Evolutionary conservation across 768 basidiomycete species (phyloP).

Genomic region (Naematelia aurantialba): DNA sequence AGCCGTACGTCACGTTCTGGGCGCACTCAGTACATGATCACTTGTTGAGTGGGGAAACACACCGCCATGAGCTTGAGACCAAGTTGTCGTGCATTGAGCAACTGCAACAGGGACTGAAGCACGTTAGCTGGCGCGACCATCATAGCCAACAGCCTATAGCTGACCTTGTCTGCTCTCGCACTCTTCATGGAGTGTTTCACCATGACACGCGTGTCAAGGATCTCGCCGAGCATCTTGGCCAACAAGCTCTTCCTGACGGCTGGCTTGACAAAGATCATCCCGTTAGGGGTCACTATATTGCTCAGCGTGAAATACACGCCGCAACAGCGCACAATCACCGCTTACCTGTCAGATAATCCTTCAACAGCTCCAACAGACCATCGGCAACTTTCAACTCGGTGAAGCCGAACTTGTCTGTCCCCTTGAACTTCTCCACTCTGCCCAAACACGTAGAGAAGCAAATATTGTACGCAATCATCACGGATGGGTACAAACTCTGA

Average conservation of each 20-base stretch:
- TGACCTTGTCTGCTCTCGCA: conserved; percentile 68
- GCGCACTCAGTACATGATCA: conserved; percentile 1
- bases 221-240: conserved; percentile 83
- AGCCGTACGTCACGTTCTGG: conserved; percentile 72
- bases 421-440: conserved; percentile 78
- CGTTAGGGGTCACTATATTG: conserved; percentile 80
- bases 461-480: conserved; percentile 99
- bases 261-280: conserved; percentile 86
- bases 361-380: conserved; percentile 65
- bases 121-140: not conserved
- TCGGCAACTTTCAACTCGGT: conserved; percentile 64
- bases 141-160: conserved; percentile 2
- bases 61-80: conserved; percentile 83
- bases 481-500: conserved; percentile 89
- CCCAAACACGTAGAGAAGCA: conserved; percentile 84
- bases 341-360: conserved; percentile 73
- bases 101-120: conserved; percentile 64
- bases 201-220: conserved; percentile 94
- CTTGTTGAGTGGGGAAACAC: conserved; percentile 58
- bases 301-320: not conserved
- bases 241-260: conserved; percentile 78
- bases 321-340: not conserved
- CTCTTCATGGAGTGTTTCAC: conserved; percentile 94
- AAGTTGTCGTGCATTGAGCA: conserved; percentile 86
- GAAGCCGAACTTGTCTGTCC: conserved; percentile 82